Percentiles rank a stretch among this genome's conserved stretches.
These are phyloP conservation scores for Bassia scoparia DNA, from an alignment of 148 eudicot species.

Conservation along the genomic window DNA sequence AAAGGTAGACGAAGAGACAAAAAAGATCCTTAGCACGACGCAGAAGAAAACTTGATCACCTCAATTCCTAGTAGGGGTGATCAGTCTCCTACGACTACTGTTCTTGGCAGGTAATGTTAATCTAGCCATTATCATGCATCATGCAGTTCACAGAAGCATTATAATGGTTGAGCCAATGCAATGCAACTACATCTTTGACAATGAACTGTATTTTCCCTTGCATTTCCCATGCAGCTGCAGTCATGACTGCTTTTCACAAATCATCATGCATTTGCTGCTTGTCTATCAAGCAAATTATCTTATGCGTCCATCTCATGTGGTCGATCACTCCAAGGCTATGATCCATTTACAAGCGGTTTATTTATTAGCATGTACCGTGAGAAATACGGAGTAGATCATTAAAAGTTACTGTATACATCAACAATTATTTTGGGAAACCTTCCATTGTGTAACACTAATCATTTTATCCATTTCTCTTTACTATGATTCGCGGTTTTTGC, in stretches of 20 bases:
- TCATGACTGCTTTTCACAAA: not conserved
- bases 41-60: conserved; percentile 4
- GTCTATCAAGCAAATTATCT: not conserved
- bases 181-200: not conserved
- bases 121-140: not conserved
- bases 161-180: not conserved
- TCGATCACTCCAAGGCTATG: not conserved
- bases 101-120: not conserved
- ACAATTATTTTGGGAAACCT: too few species aligned
- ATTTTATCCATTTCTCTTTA: too few species aligned
- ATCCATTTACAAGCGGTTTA: not conserved
- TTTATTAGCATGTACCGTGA: too few species aligned
- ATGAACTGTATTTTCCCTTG: not conserved
- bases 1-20: conserved; percentile 43
- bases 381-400: too few species aligned
- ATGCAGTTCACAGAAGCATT: not conserved
- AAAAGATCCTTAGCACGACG: conserved; percentile 38
- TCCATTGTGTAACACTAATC: too few species aligned
- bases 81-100: not conserved
- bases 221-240: not conserved
- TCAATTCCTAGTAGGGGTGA: too few species aligned
- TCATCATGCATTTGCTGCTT: not conserved
- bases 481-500: too few species aligned
- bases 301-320: not conserved
- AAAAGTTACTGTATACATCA: too few species aligned